Percentiles rank a stretch among this genome's conserved stretches.
phyloP scores from a whole-genome alignment of 208 protist genomes.

The Leishmania guyanensis region DNA sequence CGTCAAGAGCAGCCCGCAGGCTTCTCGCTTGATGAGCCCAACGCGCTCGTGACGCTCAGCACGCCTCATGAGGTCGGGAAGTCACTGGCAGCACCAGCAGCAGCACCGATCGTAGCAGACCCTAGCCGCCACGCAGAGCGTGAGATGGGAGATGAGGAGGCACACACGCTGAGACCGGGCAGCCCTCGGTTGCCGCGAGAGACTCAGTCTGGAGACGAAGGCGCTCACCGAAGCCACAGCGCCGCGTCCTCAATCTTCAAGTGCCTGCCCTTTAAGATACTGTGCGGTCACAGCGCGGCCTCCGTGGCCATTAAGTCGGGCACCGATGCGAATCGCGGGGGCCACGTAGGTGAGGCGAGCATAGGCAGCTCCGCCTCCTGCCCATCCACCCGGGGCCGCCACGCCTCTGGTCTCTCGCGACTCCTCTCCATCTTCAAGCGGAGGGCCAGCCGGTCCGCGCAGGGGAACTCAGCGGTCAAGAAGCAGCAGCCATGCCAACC shows the following conservation, averaged over 20 bases:
- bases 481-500: not conserved
- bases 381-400: constrained; percentile 17
- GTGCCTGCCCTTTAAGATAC: not conserved
- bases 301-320: constrained; percentile 4
- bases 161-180: not conserved
- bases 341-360: not conserved
- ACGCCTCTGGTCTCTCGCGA: constrained; percentile 19
- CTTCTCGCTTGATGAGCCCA: constrained; percentile 25
- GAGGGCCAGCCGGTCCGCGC: not conserved
- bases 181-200: not conserved
- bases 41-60: constrained; percentile 8
- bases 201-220: not conserved
- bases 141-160: not conserved
- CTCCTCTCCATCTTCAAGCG: constrained; percentile 21
- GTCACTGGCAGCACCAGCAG: not conserved
- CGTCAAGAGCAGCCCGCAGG: constrained; percentile 19
- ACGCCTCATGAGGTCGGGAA: constrained; percentile 12
- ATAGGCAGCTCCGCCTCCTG: not conserved
- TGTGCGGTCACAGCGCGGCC: not conserved
- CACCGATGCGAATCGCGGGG: not conserved
- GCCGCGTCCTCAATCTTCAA: not conserved
- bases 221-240: not conserved
- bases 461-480: not conserved
- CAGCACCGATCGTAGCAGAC: not conserved
- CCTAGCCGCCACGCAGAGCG: not conserved